A percentile compares a stretch with the other conserved stretches of the same genome.
Evolutionary conservation across 1,284 basidiomycete species (phyloP).

Genomic region (Athelia psychrophila): DNA sequence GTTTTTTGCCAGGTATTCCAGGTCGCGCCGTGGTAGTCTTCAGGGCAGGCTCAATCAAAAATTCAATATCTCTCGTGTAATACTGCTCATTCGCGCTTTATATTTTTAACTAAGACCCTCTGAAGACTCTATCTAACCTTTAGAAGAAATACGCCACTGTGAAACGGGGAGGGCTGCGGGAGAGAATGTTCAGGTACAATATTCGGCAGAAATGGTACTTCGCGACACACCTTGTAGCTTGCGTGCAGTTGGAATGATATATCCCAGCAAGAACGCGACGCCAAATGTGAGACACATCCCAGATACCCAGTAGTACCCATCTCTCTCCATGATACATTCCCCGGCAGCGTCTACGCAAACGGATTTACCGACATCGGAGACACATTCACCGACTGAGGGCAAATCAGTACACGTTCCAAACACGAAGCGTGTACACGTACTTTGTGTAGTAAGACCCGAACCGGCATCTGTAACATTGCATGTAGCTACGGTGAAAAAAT

Average conservation of each 20-base stretch:
- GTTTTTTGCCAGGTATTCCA: constrained; percentile 1
- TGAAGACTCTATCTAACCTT: not conserved
- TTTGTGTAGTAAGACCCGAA: constrained; percentile 53
- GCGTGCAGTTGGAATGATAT: constrained; percentile 83
- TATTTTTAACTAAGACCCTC: not conserved
- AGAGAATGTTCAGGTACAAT: constrained; percentile 8
- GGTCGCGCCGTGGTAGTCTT: constrained; percentile 2
- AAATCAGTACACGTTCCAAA: not conserved
- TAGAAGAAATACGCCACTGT: constrained; percentile 49
- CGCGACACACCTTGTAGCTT: constrained; percentile 76
- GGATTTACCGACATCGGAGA: constrained; percentile 85
- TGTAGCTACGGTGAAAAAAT: constrained; percentile 79
- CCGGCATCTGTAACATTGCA: constrained; percentile 67
- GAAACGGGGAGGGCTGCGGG: constrained; percentile 52
- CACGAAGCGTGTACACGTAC: constrained; percentile 32
- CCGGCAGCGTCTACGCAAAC: constrained; percentile 78
- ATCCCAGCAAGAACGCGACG: constrained; percentile 66
- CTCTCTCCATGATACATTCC: constrained; percentile 77
- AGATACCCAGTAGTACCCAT: constrained; percentile 92
- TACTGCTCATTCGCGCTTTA: not conserved
- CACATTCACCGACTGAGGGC: constrained; percentile 72
- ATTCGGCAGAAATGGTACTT: constrained; percentile 2
- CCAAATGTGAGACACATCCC: constrained; percentile 79
- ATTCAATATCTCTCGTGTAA: constrained; percentile 5
- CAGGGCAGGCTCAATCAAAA: not conserved